Evolutionary conservation across 345 rosid genomes (phyloP).

Genomic region (Eucalyptus shirleyi): DNA sequence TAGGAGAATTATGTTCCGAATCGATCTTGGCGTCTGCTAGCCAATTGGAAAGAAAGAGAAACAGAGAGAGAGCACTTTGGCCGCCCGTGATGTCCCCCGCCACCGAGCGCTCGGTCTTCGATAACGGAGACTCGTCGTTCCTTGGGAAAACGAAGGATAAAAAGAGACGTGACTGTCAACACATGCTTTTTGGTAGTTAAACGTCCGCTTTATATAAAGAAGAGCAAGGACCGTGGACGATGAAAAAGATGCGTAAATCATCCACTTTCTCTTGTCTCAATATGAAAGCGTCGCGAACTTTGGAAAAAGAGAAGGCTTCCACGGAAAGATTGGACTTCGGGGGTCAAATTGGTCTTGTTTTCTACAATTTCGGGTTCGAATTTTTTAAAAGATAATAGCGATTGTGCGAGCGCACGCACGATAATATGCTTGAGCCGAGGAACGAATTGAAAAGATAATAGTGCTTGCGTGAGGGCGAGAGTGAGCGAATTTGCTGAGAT

Average conservation of each 20-base stretch:
- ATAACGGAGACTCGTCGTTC: not conserved
- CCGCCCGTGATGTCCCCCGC: not conserved
- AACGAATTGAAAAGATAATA: too few relatives aligned
- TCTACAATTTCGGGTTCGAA: not conserved
- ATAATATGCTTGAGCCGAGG: not conserved
- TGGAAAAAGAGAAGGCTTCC: not conserved
- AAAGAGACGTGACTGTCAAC: not conserved
- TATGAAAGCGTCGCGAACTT: not conserved
- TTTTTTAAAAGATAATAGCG: not conserved
- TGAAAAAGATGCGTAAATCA: not conserved
- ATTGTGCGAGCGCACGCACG: not conserved
- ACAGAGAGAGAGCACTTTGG: not conserved
- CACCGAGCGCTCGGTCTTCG: not conserved
- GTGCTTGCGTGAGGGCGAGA: not conserved
- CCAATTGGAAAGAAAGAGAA: not conserved
- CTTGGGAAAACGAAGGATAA: not conserved
- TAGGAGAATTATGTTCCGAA: too few relatives aligned
- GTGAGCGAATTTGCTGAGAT: rapidly evolving
- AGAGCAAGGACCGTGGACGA: not conserved
- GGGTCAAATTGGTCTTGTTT: not conserved
- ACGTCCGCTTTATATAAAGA: not conserved
- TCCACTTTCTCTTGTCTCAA: not conserved
- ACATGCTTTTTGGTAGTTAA: not conserved
- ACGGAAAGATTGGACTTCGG: not conserved
- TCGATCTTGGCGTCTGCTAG: not conserved